These are phyloP conservation scores for Trichophyton verrucosum DNA, from an alignment of 2,329 filamentous ascomycete species.

Conservation along the genomic window DNA sequence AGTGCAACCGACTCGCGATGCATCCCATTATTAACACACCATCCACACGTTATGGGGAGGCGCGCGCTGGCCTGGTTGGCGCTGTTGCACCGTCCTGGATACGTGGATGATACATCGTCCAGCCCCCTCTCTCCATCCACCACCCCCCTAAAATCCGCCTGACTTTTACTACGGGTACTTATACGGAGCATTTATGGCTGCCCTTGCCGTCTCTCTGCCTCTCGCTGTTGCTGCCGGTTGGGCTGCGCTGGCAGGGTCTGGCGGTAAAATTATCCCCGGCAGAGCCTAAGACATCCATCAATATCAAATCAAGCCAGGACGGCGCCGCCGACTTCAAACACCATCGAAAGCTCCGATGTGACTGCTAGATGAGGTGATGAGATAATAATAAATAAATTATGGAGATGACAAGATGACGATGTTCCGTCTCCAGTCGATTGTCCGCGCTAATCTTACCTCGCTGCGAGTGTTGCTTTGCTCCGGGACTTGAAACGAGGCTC, in stretches of 20 bases:
- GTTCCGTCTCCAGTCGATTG: not conserved
- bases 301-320: not conserved
- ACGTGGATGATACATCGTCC: conserved; percentile 2
- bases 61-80: conserved; percentile 2
- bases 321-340: not conserved
- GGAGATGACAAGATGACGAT: not conserved
- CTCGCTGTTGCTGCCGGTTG: not conserved
- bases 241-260: not conserved
- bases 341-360: not conserved
- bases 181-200: not conserved
- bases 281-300: not conserved
- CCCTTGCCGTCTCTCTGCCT: not conserved
- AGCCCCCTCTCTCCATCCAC: not conserved
- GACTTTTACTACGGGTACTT: too few relatives aligned
- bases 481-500: conserved; percentile 2
- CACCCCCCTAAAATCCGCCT: not conserved
- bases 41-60: not conserved
- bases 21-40: not conserved
- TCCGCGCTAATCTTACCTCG: not conserved
- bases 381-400: not conserved
- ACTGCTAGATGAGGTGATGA: not conserved
- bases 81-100: conserved; percentile 2
- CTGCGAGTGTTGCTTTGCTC: not conserved
- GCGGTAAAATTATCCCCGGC: not conserved
- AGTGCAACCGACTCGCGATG: not conserved